Evolutionary conservation across 352 stramenopile species (phyloP).

Genomic region (Globisporangium lucens): DNA sequence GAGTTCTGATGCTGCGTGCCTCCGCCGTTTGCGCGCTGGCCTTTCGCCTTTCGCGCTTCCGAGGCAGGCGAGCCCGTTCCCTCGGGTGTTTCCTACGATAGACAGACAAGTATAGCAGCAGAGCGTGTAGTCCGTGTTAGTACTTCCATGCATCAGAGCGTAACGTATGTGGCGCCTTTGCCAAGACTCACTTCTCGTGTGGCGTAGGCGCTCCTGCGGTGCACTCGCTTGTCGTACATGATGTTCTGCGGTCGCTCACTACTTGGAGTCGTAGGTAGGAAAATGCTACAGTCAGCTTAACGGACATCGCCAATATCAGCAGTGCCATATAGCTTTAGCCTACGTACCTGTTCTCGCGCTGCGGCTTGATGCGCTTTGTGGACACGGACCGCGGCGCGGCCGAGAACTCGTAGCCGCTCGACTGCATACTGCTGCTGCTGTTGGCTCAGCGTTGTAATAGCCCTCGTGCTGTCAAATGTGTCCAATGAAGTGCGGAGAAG

Average conservation of each 20-base stretch:
- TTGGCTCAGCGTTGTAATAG: not conserved
- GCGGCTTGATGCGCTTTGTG: conserved; percentile 64
- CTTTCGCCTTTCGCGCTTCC: conserved; percentile 13
- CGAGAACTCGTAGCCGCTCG: conserved; percentile 70
- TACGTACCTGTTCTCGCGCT: conserved; percentile 38
- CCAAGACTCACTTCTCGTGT: conserved; percentile 38
- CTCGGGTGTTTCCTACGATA: conserved; percentile 33
- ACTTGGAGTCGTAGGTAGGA: conserved; percentile 7
- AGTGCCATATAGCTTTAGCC: no score
- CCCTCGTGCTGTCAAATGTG: not conserved
- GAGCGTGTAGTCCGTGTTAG: no score
- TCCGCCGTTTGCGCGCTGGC: not conserved
- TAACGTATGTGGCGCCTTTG: no score
- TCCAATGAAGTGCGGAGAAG: not conserved
- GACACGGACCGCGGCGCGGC: conserved; percentile 64
- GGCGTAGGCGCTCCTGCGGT: conserved; percentile 93
- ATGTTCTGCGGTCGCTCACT: conserved; percentile 82
- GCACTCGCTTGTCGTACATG: conserved; percentile 93
- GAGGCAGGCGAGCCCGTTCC: not conserved
- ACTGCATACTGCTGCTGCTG: conserved; percentile 30
- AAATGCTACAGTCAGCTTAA: not conserved
- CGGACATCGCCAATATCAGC: not conserved
- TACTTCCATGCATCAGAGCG: no score
- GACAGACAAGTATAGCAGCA: no score
- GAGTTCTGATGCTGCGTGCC: not conserved